Percentiles rank a stretch among this genome's conserved stretches.
These are phyloP conservation scores for Microsporum ferrugineum DNA, from an alignment of 2,329 filamentous ascomycete species.

Conservation along the genomic window DNA sequence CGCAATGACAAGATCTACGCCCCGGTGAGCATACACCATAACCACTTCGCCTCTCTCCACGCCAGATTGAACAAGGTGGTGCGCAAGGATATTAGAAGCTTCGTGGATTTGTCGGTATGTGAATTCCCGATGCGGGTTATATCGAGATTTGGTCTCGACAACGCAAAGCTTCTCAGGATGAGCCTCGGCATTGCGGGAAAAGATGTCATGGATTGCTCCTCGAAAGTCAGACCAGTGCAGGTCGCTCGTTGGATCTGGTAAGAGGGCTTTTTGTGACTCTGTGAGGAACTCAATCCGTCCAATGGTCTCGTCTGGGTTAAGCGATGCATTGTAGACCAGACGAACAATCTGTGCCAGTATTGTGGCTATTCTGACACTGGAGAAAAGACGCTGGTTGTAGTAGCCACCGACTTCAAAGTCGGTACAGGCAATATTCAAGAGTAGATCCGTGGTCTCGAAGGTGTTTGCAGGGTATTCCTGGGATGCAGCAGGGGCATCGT, in stretches of 20 bases:
- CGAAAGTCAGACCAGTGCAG: constrained; percentile 37
- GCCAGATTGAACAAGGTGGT: constrained; percentile 64
- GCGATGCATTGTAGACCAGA: constrained; percentile 32
- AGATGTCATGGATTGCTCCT: constrained; percentile 21
- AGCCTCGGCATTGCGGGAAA: constrained; percentile 40
- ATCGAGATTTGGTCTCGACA: constrained; percentile 48
- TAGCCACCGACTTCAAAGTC: constrained; percentile 28
- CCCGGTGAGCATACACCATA: constrained; percentile 80
- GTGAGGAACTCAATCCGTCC: constrained; percentile 33
- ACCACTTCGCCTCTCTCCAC: constrained; percentile 73
- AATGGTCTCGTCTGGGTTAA: constrained; percentile 30
- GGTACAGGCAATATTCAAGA: constrained; percentile 28
- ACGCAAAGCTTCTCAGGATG: constrained; percentile 60
- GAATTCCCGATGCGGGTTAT: constrained; percentile 53
- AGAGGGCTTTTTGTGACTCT: constrained; percentile 13
- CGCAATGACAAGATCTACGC: constrained; percentile 63
- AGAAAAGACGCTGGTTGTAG: constrained; percentile 38
- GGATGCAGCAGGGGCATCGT: constrained; percentile 34
- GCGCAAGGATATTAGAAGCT: constrained; percentile 66
- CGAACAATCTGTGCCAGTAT: constrained; percentile 35
- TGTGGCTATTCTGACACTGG: constrained; percentile 33
- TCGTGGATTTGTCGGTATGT: constrained; percentile 81
- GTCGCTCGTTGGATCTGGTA: constrained; percentile 35
- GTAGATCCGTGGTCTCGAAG: constrained; percentile 35
- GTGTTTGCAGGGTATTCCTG: constrained; percentile 33